Evolutionary conservation across 192 early-diverging fungal genomes (phyloP).

Genomic region (Tieghemiomyces parasiticus): DNA sequence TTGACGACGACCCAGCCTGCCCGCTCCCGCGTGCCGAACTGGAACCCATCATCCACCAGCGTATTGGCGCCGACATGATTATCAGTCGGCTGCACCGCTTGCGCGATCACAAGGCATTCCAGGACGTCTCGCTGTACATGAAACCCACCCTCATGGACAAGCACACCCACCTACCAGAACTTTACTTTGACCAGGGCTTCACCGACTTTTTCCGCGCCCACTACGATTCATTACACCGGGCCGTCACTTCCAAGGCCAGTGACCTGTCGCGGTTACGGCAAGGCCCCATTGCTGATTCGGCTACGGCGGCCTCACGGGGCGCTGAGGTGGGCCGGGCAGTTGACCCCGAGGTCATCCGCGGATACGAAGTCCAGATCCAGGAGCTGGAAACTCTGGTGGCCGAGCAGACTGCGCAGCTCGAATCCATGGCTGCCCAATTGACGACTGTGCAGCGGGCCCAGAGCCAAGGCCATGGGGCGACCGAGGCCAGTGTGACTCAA

Average conservation of each 20-base stretch:
- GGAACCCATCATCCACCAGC: constrained; percentile 68
- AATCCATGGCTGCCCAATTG: constrained; percentile 12
- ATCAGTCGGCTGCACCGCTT: constrained; percentile 68
- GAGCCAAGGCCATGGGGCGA: not conserved
- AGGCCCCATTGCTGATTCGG: not conserved
- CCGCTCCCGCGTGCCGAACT: constrained; percentile 51
- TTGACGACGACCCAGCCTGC: constrained; percentile 66
- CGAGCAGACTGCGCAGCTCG: constrained; percentile 12
- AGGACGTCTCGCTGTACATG: constrained; percentile 50
- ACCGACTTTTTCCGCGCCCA: constrained; percentile 70
- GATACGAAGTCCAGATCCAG: constrained; percentile 17
- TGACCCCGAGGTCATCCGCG: too few relatives aligned
- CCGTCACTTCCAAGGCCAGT: constrained; percentile 2
- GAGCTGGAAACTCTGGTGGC: constrained; percentile 17
- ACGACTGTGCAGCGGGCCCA: not conserved
- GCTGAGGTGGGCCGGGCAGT: too few relatives aligned
- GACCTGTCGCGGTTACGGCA: constrained; percentile 1
- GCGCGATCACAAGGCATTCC: constrained; percentile 68
- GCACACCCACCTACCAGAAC: constrained; percentile 38
- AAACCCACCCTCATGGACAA: constrained; percentile 45
- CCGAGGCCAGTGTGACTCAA: not conserved
- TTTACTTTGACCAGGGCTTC: constrained; percentile 74
- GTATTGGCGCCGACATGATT: constrained; percentile 80
- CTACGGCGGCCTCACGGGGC: constrained; percentile 17
- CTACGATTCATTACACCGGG: constrained; percentile 42